Conservation (phyloP, 345 rosid species). For the Acer campestre region DNA sequence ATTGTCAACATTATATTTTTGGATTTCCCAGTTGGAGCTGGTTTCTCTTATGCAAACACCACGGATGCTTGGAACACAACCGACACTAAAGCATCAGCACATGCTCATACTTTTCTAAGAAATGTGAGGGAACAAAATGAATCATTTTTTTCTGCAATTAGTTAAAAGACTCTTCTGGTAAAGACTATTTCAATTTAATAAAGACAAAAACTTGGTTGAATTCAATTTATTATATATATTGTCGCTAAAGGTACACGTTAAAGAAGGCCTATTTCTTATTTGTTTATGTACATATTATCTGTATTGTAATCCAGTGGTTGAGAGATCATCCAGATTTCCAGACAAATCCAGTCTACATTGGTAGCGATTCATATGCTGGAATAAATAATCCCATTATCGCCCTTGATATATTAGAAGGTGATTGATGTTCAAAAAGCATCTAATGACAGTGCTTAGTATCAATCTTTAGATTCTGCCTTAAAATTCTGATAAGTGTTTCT, state of each 20-base stretch:
- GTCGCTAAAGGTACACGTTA: background rate
- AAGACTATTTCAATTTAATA: too few relatives aligned
- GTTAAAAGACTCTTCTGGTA: too few relatives aligned
- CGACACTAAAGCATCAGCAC: constrained; percentile 11
- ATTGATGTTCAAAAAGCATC: background rate
- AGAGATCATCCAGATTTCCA: constrained; percentile 33
- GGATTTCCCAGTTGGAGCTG: constrained; percentile 20
- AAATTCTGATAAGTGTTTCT: background rate
- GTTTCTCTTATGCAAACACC: constrained; percentile 24
- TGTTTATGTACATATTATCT: background rate
- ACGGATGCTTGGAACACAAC: constrained; percentile 13
- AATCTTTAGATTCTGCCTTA: background rate
- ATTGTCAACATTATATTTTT: constrained; percentile 20
- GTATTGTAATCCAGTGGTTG: constrained; percentile 31
- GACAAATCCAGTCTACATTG: constrained; percentile 24
- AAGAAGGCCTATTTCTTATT: too few relatives aligned
- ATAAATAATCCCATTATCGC: constrained; percentile 24
- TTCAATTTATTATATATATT: too few relatives aligned
- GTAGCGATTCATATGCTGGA: constrained; percentile 49
- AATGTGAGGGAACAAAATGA: constrained; percentile 2
- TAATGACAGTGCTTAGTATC: background rate
- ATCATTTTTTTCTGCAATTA: background rate
- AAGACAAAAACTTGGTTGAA: too few relatives aligned
- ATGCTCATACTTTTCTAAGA: constrained; percentile 6
- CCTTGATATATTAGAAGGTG: constrained; percentile 34